Evolutionary conservation across 371 early-diverging fungal genomes (phyloP).

Genomic region (Apophysomyces variabilis): DNA sequence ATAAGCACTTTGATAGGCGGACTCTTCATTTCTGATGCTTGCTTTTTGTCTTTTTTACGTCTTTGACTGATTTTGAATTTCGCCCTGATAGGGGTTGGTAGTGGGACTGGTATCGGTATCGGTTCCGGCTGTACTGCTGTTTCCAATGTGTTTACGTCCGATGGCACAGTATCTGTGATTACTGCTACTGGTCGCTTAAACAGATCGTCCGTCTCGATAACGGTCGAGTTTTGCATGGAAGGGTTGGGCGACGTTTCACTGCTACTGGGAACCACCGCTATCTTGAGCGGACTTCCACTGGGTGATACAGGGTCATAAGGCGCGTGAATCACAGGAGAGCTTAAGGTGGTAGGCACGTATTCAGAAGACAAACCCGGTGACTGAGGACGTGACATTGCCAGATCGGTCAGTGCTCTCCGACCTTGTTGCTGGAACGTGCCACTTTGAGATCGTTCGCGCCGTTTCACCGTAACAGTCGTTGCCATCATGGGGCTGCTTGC

Average conservation of each 20-base stretch:
- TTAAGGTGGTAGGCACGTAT: background rate
- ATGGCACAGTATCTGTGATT: background rate
- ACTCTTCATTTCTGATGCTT: conserved; percentile 18
- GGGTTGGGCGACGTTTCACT: background rate
- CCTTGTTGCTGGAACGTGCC: conserved; percentile 3
- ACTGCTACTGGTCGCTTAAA: background rate
- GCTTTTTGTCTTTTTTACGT: conserved; percentile 13
- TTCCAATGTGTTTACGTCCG: conserved; percentile 4
- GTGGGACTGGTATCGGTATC: too few relatives aligned
- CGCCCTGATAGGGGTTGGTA: conserved; percentile 10
- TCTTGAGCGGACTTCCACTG: conserved; percentile 5
- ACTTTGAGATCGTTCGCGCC: background rate
- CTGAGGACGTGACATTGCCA: conserved; percentile 8
- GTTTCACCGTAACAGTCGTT: background rate
- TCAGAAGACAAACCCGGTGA: conserved; percentile 1
- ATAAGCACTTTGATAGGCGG: conserved; percentile 73
- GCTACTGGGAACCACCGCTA: background rate
- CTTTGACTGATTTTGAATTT: conserved; percentile 14
- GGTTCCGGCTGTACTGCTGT: background rate
- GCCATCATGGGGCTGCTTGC: background rate
- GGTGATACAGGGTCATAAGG: conserved; percentile 5
- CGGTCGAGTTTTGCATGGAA: background rate
- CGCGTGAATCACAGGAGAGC: background rate
- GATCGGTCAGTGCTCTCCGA: conserved; percentile 18
- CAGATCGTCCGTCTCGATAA: background rate